These are phyloP conservation scores for Clarireedia paspali DNA, from an alignment of 2,329 filamentous ascomycete genomes.

Conservation along the genomic window DNA sequence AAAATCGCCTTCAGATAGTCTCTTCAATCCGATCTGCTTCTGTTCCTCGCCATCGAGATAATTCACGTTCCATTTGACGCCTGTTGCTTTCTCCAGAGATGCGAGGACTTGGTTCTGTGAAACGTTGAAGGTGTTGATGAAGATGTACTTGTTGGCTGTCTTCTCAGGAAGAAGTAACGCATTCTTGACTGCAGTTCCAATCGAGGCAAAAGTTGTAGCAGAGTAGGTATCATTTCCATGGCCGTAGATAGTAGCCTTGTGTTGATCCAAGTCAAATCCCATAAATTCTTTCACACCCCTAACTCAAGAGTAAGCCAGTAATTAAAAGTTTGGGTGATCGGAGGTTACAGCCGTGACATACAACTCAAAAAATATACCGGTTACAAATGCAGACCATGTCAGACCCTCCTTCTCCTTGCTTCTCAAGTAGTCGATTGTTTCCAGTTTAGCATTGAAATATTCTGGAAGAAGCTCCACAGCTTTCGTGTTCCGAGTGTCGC, in stretches of 20 bases:
- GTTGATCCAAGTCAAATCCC: background rate
- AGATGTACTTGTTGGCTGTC: background rate
- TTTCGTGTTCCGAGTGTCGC: background rate
- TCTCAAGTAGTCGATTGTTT: background rate
- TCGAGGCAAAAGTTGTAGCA: background rate
- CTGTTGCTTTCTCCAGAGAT: background rate
- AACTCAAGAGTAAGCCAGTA: background rate
- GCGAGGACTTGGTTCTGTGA: slow-evolving; percentile 1
- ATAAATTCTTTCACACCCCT: background rate
- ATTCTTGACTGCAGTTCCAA: background rate
- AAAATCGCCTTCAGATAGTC: slow-evolving; percentile 10
- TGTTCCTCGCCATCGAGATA: background rate
- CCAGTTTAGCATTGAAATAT: background rate
- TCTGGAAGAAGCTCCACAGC: background rate
- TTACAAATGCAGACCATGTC: background rate
- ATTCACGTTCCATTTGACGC: background rate
- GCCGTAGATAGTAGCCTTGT: background rate
- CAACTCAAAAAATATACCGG: background rate
- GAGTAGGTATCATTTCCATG: background rate
- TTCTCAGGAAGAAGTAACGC: background rate
- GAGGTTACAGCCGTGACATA: background rate
- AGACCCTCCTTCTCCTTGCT: background rate
- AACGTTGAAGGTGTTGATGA: background rate
- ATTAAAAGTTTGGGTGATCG: background rate
- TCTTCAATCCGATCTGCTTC: background rate